Base-by-base conservation (phyloP, 768 basidiomycete species). In the Suillus weaverae region DNA sequence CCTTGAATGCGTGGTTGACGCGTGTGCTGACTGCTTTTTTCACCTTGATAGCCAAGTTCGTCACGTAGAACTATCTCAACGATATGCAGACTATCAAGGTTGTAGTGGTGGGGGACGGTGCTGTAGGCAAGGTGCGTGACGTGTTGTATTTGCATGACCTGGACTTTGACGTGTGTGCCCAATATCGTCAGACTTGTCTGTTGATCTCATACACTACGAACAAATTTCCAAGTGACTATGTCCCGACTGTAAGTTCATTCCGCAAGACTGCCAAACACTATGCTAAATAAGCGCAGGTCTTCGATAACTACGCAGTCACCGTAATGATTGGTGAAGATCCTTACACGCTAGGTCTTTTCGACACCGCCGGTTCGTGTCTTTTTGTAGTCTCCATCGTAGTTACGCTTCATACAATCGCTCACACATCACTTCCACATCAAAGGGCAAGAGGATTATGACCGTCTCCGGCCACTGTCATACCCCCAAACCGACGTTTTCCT, bases 281-380 rank as follows among this genome's bases (percentile, higher is more conserved):
- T 59, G 53, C 48, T 55, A 57, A 43, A 39, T 48, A 56, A 60
- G 66, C 62, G 20, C 79, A 94, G 92, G 91, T 95, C 65, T 95
- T 95, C 78, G 94, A 97, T 80, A 97, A 97, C 80, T 96, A 96
- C 81, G 97, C 97, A 67, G 97, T 99, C 67, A 99, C 97, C n/a
- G 97, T 99, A 65, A 99, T 99, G 97, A 99, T 99, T 80, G 97
- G 97, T 61, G 97, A 99, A 73, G 97, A 99, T 80, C 97, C 97
- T 61, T 99, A 99, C 79, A 99, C 97, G 69, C 81, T 99, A 74
- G 97, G 97, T 63, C 79, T 99, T 70, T 99, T 99, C 79, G 97
- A 99, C 85, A 99, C 97, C 66, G 97, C 97, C 71, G 95, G 95
- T 95, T 68, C 71, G 92, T 85, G 56, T 11, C 62, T n/a, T 64